A percentile compares a stretch with the other conserved stretches of the same genome.
Evolutionary conservation across 176 grass and related monocot genomes (phyloP).

Genomic region (Ampelocalamus luodianensis): DNA sequence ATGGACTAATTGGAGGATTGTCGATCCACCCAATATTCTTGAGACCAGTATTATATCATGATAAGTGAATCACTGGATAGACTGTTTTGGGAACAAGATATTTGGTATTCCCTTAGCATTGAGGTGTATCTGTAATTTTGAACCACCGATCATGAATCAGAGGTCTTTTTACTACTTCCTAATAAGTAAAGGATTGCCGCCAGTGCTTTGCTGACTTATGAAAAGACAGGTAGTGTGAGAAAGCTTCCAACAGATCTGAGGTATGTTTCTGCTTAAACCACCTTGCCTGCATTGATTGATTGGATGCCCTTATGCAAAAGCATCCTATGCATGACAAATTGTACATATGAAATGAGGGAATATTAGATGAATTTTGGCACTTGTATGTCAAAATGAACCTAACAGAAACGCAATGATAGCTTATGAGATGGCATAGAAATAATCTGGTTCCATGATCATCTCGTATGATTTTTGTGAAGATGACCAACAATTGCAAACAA

Average conservation of each 20-base stretch:
- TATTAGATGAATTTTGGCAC: neutral
- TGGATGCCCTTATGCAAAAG: neutral
- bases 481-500: neutral
- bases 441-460: constrained; percentile 18
- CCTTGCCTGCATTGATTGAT: neutral
- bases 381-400: neutral
- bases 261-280: constrained; percentile 27
- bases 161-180: neutral
- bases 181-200: neutral
- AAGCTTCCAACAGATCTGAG: constrained; percentile 15
- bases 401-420: neutral
- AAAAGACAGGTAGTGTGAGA: constrained; percentile 6
- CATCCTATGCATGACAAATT: constrained; percentile 30
- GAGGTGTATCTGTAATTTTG: constrained; percentile 1
- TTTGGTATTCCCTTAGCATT: neutral
- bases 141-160: neutral
- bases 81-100: neutral
- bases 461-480: constrained; percentile 26
- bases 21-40: neutral
- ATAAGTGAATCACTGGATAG: neutral
- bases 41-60: neutral
- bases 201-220: constrained; percentile 22
- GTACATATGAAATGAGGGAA: constrained; percentile 3
- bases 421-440: constrained; percentile 1
- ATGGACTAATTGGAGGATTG: constrained; percentile 5